These are phyloP conservation scores for Colletotrichum endophyticum DNA, from an alignment of 2,329 filamentous ascomycete genomes.

Conservation along the genomic window DNA sequence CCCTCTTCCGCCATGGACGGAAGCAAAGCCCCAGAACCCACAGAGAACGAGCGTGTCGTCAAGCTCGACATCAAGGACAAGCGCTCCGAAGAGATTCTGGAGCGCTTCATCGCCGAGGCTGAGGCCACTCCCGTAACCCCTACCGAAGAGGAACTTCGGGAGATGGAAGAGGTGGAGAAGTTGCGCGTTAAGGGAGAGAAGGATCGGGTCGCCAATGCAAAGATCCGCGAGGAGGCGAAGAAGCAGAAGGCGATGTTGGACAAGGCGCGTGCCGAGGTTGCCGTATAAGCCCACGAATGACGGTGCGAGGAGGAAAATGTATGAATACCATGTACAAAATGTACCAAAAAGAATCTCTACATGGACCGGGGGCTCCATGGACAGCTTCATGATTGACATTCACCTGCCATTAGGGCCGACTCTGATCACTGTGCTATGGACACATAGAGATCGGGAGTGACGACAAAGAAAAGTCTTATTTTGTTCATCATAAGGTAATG, in stretches of 20 bases:
- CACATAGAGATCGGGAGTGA: not conserved
- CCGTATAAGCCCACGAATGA: slow-evolving; percentile 27
- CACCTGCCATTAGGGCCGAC: not conserved
- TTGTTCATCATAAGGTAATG: slow-evolving; percentile 1
- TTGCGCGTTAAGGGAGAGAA: slow-evolving; percentile 52
- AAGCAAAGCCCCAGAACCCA: slow-evolving; percentile 52
- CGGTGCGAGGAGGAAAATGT: not conserved
- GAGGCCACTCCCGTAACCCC: slow-evolving; percentile 62
- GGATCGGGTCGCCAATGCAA: slow-evolving; percentile 59
- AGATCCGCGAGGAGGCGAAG: slow-evolving; percentile 61
- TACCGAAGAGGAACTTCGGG: slow-evolving; percentile 62
- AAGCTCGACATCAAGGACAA: slow-evolving; percentile 69
- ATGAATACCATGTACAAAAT: slow-evolving; percentile 21
- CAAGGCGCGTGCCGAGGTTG: slow-evolving; percentile 35
- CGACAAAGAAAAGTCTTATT: not conserved
- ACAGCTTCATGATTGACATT: not conserved
- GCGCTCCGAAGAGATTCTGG: slow-evolving; percentile 66
- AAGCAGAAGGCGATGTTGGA: slow-evolving; percentile 61
- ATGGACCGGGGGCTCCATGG: not conserved
- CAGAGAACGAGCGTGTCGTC: slow-evolving; percentile 52
- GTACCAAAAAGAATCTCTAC: slow-evolving; percentile 19
- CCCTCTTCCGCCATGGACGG: slow-evolving; percentile 52
- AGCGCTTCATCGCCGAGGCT: slow-evolving; percentile 66
- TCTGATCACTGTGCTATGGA: not conserved
- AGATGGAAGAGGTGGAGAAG: slow-evolving; percentile 63